A percentile compares a stretch with the other conserved stretches of the same genome.
Conservation (phyloP, 768 basidiomycete genomes). For the Nidularia pulvinata region DNA sequence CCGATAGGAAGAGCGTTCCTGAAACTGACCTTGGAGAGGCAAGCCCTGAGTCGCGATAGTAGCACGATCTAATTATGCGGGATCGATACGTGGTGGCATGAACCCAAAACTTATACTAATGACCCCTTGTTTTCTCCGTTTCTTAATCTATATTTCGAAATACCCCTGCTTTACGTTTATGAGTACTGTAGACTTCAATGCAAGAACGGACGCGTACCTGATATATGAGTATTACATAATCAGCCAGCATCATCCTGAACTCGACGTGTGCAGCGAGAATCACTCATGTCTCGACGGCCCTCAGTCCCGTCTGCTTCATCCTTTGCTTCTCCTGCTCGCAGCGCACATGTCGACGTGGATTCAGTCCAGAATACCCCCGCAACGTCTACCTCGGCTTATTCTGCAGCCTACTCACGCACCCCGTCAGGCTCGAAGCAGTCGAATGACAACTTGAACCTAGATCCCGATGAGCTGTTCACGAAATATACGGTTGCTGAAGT, state of each 20-base stretch:
- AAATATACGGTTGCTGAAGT: conserved; percentile 74
- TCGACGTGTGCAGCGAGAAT: too few relatives aligned
- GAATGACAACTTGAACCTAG: conserved; percentile 28
- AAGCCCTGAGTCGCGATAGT: neutral
- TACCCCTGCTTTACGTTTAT: too few relatives aligned
- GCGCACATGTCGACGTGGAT: neutral
- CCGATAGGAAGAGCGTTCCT: conserved; percentile 26
- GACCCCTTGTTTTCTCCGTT: too few relatives aligned
- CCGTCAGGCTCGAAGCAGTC: neutral
- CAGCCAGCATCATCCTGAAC: too few relatives aligned
- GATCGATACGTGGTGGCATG: too few relatives aligned
- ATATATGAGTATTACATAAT: too few relatives aligned
- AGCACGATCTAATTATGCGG: too few relatives aligned
- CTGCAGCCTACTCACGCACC: neutral
- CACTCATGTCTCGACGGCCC: conserved; percentile 4
- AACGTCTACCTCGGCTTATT: neutral
- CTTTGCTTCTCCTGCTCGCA: neutral
- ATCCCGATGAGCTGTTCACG: conserved; percentile 76
- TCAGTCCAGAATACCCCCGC: neutral
- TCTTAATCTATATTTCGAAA: too few relatives aligned
- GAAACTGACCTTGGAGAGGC: conserved; percentile 31
- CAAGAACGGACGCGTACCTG: too few relatives aligned
- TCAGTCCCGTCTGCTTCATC: neutral
- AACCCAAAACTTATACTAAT: too few relatives aligned
- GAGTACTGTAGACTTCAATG: too few relatives aligned